phyloP scores from a whole-genome alignment of 1,139 yeast species.

The Scheffersomyces quercinus region DNA sequence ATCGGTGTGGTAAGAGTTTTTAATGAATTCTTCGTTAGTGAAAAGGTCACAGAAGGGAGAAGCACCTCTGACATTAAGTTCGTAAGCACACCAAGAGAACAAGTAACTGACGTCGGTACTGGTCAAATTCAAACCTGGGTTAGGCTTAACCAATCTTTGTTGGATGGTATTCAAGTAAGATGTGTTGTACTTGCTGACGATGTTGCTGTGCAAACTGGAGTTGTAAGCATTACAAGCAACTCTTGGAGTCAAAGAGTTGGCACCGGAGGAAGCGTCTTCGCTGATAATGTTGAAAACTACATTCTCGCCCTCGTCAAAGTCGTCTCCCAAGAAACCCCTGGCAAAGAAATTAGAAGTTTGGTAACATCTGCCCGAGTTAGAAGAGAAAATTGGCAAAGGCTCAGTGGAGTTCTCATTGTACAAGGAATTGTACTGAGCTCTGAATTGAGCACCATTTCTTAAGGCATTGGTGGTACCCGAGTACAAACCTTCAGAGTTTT shows the following conservation, averaged over 20 bases:
- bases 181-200: conserved; percentile 17
- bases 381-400: conserved; percentile 17
- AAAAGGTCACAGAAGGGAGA: conserved; percentile 52
- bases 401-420: conserved; percentile 14
- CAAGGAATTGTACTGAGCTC: conserved; percentile 15
- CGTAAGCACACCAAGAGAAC: conserved; percentile 53
- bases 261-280: conserved; percentile 18
- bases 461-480: conserved; percentile 21
- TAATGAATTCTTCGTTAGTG: conserved; percentile 48
- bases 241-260: conserved; percentile 21
- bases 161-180: conserved; percentile 36
- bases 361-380: conserved; percentile 16
- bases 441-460: conserved; percentile 17
- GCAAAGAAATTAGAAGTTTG: conserved; percentile 17
- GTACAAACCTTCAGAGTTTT: conserved; percentile 27
- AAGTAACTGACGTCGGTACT: conserved; percentile 40
- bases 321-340: conserved; percentile 28
- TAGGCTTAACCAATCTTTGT: conserved; percentile 33
- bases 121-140: conserved; percentile 43
- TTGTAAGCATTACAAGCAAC: conserved; percentile 28
- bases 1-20: conserved; percentile 45
- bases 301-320: conserved; percentile 10
- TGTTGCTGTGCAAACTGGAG: conserved; percentile 15
- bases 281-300: conserved; percentile 7
- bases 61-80: conserved; percentile 47